phyloP scores from a whole-genome alignment of 768 basidiomycete species.

The Pisolithus marmoratus region DNA sequence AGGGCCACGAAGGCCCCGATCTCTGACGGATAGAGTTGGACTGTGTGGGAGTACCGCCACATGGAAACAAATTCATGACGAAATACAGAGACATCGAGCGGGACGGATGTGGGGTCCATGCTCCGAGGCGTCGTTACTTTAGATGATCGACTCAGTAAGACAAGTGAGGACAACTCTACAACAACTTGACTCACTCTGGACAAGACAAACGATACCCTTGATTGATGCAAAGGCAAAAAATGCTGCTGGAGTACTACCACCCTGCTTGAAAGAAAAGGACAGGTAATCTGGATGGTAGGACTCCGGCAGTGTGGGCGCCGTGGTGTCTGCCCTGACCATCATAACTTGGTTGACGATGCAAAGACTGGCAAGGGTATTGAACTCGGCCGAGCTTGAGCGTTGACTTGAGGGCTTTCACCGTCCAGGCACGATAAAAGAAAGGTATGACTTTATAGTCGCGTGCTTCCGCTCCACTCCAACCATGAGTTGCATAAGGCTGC shows the following conservation, averaged over 20 bases:
- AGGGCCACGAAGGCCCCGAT: constrained; percentile 50
- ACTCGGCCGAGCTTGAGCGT: too few species aligned
- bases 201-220: constrained; percentile 21
- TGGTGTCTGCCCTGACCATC: not conserved
- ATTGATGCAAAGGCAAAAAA: constrained; percentile 35
- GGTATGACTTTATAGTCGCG: not conserved
- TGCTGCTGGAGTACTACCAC: constrained; percentile 5
- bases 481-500: not conserved
- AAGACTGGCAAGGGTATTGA: not conserved
- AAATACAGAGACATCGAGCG: constrained; percentile 24
- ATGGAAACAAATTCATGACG: constrained; percentile 59
- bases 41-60: constrained; percentile 51
- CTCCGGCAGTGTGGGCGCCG: not conserved
- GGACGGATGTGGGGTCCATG: constrained; percentile 8
- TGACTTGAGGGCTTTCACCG: too few species aligned
- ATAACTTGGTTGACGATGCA: not conserved
- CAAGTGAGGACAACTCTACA: constrained; percentile 2
- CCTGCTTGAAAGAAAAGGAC: constrained; percentile 10
- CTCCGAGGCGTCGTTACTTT: not conserved
- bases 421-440: not conserved
- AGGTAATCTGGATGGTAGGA: constrained; percentile 10
- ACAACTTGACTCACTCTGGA: constrained; percentile 19
- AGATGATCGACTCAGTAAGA: constrained; percentile 4
- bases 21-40: constrained; percentile 30
- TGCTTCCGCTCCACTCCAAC: not conserved